Conservation (phyloP, 1,284 basidiomycete genomes). For the Mycena citricolor region DNA sequence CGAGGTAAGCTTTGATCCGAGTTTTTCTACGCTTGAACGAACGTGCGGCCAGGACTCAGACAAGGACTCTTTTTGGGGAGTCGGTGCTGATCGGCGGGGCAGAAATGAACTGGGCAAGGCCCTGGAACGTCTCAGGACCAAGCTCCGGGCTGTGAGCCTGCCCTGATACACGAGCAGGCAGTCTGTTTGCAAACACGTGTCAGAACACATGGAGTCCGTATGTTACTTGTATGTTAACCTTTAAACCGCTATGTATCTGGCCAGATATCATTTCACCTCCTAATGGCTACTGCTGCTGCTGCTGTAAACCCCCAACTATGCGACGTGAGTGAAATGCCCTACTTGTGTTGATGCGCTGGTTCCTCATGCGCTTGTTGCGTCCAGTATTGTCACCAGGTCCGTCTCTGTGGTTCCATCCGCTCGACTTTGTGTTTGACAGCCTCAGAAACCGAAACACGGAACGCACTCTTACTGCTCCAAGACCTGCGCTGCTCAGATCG, state of each 20-base stretch:
- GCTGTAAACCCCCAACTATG: slow-evolving; percentile 29
- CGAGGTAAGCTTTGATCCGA: slow-evolving; percentile 44
- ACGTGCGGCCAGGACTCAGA: slow-evolving; percentile 51
- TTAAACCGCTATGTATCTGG: too few relatives aligned
- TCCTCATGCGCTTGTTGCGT: slow-evolving; percentile 4
- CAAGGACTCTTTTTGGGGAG: slow-evolving; percentile 70
- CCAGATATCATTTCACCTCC: too few relatives aligned
- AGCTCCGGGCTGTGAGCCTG: slow-evolving; percentile 36
- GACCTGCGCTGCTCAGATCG: slow-evolving; percentile 55
- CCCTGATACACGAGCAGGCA: slow-evolving; percentile 6
- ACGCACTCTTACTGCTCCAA: slow-evolving; percentile 58
- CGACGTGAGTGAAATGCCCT: slow-evolving; percentile 32
- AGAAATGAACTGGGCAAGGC: slow-evolving; percentile 73
- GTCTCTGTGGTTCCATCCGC: too few relatives aligned
- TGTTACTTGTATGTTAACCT: too few relatives aligned
- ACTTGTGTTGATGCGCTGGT: slow-evolving; percentile 2
- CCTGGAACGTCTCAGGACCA: slow-evolving; percentile 54
- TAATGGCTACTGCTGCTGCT: slow-evolving; percentile 28
- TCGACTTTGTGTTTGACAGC: too few relatives aligned
- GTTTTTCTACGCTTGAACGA: slow-evolving; percentile 4
- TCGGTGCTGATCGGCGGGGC: slow-evolving; percentile 57
- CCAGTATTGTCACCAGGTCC: slow-evolving; percentile 57
- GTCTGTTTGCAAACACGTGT: slow-evolving; percentile 17
- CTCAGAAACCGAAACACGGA: slow-evolving; percentile 52
- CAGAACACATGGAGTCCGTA: slow-evolving; percentile 9